phyloP scores from a whole-genome alignment of 306 rosid genomes.

The Malus fusca region DNA sequence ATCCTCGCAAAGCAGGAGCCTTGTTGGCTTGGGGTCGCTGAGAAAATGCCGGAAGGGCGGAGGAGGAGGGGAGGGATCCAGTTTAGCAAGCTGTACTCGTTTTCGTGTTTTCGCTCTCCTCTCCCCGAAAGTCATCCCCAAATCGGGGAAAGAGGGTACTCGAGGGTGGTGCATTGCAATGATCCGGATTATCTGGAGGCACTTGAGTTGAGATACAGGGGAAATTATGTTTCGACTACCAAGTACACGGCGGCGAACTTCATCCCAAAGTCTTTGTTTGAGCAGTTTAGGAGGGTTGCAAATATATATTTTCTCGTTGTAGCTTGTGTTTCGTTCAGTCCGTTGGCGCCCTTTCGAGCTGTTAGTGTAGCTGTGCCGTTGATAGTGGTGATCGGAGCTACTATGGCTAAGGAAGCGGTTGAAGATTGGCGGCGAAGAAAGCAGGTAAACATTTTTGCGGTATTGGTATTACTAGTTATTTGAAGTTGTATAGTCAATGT shows the following conservation, averaged over 20 bases:
- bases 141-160: slow-evolving; percentile 62
- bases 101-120: slow-evolving; percentile 45
- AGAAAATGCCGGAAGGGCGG: slow-evolving; percentile 44
- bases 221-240: slow-evolving; percentile 73
- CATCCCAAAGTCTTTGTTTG: slow-evolving; percentile 76
- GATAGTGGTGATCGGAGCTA: slow-evolving; percentile 69
- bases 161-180: slow-evolving; percentile 66
- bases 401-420: slow-evolving; percentile 80
- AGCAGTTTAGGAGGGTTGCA: slow-evolving; percentile 91
- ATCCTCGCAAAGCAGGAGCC: too few species aligned
- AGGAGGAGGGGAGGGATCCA: slow-evolving; percentile 41
- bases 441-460: slow-evolving; percentile 41
- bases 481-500: not conserved
- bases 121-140: slow-evolving; percentile 42
- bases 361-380: slow-evolving; percentile 57
- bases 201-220: slow-evolving; percentile 46
- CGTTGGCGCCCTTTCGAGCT: slow-evolving; percentile 68
- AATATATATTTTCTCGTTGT: slow-evolving; percentile 81
- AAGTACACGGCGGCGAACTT: slow-evolving; percentile 67
- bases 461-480: not conserved
- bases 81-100: slow-evolving; percentile 60
- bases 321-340: slow-evolving; percentile 76
- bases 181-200: slow-evolving; percentile 49
- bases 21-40: not conserved
- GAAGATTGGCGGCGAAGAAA: slow-evolving; percentile 95